Evolutionary conservation across 2,329 filamentous ascomycete species (phyloP).

Genomic region (Aphanocladium album): DNA sequence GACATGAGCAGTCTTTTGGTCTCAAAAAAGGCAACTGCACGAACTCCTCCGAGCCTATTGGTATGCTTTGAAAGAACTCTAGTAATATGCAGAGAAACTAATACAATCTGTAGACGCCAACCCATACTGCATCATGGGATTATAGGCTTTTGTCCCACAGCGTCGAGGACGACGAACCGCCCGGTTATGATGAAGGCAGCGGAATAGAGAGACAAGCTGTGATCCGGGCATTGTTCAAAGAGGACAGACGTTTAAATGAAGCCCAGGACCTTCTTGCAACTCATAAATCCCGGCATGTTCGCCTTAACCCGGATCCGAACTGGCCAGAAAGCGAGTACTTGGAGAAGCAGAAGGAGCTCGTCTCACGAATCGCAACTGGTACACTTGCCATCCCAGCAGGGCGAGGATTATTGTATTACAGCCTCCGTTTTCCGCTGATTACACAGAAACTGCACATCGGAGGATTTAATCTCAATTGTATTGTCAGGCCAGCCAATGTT

Average conservation of each 20-base stretch:
- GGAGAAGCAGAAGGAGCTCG: slow-evolving; percentile 87
- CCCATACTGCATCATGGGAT: slow-evolving; percentile 66
- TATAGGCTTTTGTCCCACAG: slow-evolving; percentile 71
- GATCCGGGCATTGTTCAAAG: slow-evolving; percentile 81
- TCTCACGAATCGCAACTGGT: slow-evolving; percentile 77
- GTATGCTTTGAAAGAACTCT: slow-evolving; percentile 29
- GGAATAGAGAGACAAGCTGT: slow-evolving; percentile 80
- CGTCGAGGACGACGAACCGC: slow-evolving; percentile 53
- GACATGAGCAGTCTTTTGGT: slow-evolving; percentile 68
- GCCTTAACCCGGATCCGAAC: slow-evolving; percentile 65
- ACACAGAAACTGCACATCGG: slow-evolving; percentile 88
- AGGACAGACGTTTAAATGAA: slow-evolving; percentile 85
- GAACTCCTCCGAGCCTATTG: slow-evolving; percentile 34
- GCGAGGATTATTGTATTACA: slow-evolving; percentile 81
- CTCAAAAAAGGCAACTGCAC: slow-evolving; percentile 28
- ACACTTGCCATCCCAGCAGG: slow-evolving; percentile 87
- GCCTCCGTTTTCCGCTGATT: slow-evolving; percentile 77
- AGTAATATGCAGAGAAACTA: not conserved
- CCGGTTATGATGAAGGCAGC: slow-evolving; percentile 69
- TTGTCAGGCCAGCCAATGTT: slow-evolving; percentile 87
- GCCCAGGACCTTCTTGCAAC: slow-evolving; percentile 82
- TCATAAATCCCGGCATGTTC: slow-evolving; percentile 71
- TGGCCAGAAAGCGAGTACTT: slow-evolving; percentile 85
- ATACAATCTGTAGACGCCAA: slow-evolving; percentile 42
- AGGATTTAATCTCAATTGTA: slow-evolving; percentile 86